Percentiles rank a stretch among this genome's conserved stretches.
Evolutionary conservation across 345 rosid genomes (phyloP).

Genomic region (Linum usitatissimum): DNA sequence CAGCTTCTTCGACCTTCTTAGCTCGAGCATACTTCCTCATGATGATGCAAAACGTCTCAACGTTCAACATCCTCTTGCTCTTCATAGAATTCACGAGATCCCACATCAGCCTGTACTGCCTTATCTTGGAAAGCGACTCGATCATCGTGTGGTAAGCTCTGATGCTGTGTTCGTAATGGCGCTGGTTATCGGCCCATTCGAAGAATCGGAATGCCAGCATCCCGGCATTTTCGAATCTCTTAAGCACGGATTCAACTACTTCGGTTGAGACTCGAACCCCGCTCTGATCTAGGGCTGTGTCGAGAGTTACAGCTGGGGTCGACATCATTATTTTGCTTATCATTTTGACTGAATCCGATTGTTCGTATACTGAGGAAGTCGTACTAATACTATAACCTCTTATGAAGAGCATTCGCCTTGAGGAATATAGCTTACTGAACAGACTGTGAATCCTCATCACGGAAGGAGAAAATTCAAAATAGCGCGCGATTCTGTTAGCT

Average conservation of each 20-base stretch:
- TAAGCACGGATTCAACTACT: slow-evolving; percentile 56
- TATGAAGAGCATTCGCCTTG: neutral
- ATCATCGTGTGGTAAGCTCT: slow-evolving; percentile 66
- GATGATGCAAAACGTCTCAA: slow-evolving; percentile 78
- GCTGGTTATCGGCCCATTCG: slow-evolving; percentile 86
- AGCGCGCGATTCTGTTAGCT: too few species aligned
- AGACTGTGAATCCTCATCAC: too few species aligned
- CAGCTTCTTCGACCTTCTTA: slow-evolving; percentile 67
- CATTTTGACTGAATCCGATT: slow-evolving; percentile 23
- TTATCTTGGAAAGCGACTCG: slow-evolving; percentile 64
- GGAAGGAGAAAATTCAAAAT: too few species aligned
- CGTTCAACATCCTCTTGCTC: slow-evolving; percentile 49
- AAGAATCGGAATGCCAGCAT: slow-evolving; percentile 71
- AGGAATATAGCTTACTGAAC: neutral
- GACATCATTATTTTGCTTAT: slow-evolving; percentile 64
- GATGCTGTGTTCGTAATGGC: slow-evolving; percentile 50
- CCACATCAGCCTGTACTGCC: slow-evolving; percentile 87
- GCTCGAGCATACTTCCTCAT: slow-evolving; percentile 83
- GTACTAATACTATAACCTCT: neutral
- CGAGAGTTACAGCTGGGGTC: slow-evolving; percentile 42
- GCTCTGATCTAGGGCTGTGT: slow-evolving; percentile 62
- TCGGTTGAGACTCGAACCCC: slow-evolving; percentile 45
- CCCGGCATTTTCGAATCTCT: slow-evolving; percentile 72
- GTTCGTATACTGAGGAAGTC: neutral
- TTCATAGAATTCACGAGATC: slow-evolving; percentile 68